Base-by-base conservation (phyloP, 1,284 basidiomycete species). In the Boletus sp. region DNA sequence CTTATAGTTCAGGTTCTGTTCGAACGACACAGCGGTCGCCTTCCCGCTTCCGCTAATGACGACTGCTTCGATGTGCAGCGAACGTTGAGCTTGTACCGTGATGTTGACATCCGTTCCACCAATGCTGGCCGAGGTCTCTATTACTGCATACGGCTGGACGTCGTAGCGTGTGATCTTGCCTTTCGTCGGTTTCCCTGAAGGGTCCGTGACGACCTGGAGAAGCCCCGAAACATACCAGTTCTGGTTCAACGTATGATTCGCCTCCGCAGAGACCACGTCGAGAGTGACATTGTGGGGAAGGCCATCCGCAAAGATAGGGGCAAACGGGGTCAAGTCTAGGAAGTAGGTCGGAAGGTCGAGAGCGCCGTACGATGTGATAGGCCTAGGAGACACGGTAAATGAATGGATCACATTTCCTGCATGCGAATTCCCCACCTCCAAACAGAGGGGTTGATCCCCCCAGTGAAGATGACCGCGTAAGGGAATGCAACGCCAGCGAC, bases 211-310 rank as follows among this genome's bases (percentile, higher is more conserved):
- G 36, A 88, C 80, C 62, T 88, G 84, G 5, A 91, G 71, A 32
- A 78, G 69, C 3, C 82, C 86, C 8, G 86, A 86, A 34, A 88
- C 75, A 64, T 80, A 88, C 89, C 89, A 91, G 59, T 88, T 86
- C 51, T 76, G 72, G 48, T 85, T 77, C 58, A 85, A 81, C 8
- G 74, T 69, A 51, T 81, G 81, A 55, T 86, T 76, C 2, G 66
- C 55, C 58, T 90, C 87, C 5, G 84, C 82, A 1, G 86, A 88
- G 13, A 75, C 79, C 23, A 91, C 84, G 53, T 87, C 81, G 19
- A 91, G 69, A 37, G 80, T 77, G 56, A 91, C 76, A 32, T 68
- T 79, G 61, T 91, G 88, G 17, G 81, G 69, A 19, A 75, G 62
- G 1, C 82, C 82, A 57, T 91, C 87, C 1, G 82, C 74, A 32